Percentiles rank a stretch among this genome's conserved stretches.
Evolutionary conservation across 345 rosid species (phyloP).

Genomic region (Litchi chinensis): DNA sequence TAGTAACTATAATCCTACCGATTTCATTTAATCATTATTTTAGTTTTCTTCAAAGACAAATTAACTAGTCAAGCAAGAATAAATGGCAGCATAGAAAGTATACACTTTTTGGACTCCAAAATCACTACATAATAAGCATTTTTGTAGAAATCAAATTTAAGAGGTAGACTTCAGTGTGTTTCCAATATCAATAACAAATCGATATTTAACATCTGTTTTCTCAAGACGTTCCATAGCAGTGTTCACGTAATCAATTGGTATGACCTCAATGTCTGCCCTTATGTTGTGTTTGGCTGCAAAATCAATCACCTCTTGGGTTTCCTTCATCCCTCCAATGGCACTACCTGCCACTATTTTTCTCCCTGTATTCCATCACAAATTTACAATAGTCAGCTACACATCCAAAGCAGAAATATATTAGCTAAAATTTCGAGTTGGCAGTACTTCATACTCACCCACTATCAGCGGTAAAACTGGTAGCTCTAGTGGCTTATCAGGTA

Average conservation of each 20-base stretch:
- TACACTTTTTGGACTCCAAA: no score
- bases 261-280: constrained; percentile 51
- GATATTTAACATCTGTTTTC: constrained; percentile 55
- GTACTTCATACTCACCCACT: constrained; percentile 27
- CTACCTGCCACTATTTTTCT: constrained; percentile 54
- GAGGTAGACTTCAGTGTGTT: neutral
- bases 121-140: neutral
- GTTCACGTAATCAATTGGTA: constrained; percentile 51
- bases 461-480: constrained; percentile 40
- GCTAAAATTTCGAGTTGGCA: neutral
- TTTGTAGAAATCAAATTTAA: neutral
- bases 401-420: neutral
- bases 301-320: constrained; percentile 59
- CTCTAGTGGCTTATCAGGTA: constrained; percentile 41
- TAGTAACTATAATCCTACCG: no score
- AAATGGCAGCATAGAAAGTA: no score
- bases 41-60: no score
- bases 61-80: no score
- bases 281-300: constrained; percentile 48
- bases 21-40: no score
- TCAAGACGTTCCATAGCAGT: constrained; percentile 51
- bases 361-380: constrained; percentile 28
- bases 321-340: constrained; percentile 54
- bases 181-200: constrained; percentile 53
- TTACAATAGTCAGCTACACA: neutral